These are phyloP conservation scores for Dryadomyces quercivorus DNA, from an alignment of 2,329 filamentous ascomycete genomes.

Conservation along the genomic window DNA sequence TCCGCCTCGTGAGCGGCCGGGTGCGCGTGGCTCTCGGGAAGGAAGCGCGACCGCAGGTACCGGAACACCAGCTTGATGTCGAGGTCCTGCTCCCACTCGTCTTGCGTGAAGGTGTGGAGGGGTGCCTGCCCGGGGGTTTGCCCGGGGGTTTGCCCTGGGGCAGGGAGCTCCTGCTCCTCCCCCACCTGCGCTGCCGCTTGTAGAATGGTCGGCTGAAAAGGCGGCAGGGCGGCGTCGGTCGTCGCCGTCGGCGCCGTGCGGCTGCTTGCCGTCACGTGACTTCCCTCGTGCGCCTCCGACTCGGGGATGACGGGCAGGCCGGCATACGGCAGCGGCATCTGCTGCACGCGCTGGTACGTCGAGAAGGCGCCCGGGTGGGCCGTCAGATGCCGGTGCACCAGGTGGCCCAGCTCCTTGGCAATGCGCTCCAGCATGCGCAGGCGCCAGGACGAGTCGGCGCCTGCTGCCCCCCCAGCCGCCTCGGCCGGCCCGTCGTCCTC, in stretches of 20 bases:
- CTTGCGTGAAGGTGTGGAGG: conserved; percentile 40
- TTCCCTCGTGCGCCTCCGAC: conserved; percentile 18
- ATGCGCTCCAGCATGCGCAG: conserved; percentile 70
- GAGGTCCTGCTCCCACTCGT: conserved; percentile 89
- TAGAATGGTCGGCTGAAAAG: conserved; percentile 36
- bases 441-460: conserved; percentile 47
- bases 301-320: conserved; percentile 58
- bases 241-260: conserved; percentile 5
- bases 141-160: background rate
- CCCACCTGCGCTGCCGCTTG: conserved; percentile 14
- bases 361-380: conserved; percentile 77
- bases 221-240: conserved; percentile 25
- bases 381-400: conserved; percentile 73
- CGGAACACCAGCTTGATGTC: conserved; percentile 87
- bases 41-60: conserved; percentile 69
- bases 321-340: conserved; percentile 61
- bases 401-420: conserved; percentile 70
- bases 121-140: background rate
- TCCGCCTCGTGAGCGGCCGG: background rate
- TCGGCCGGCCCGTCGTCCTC: conserved; percentile 19
- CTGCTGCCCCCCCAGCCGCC: background rate
- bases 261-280: conserved; percentile 2
- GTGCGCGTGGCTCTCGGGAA: conserved; percentile 24
- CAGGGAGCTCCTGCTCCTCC: too few species aligned
- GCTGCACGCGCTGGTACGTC: conserved; percentile 57